These are phyloP conservation scores for Yamadazyma sp. DNA, from an alignment of 1,139 yeast species.

Conservation along the genomic window DNA sequence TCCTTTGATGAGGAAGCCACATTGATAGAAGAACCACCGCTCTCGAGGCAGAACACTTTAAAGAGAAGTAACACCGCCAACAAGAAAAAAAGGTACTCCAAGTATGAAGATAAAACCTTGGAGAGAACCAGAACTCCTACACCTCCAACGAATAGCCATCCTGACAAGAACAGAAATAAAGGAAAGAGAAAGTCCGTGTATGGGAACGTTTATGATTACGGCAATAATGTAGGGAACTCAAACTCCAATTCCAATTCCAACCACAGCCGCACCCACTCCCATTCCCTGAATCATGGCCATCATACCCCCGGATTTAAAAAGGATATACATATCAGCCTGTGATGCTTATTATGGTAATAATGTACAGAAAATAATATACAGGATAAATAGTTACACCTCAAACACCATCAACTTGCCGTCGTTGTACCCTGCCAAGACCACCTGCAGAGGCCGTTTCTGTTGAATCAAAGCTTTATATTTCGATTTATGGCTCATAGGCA, in stretches of 20 bases:
- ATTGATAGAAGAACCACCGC: slow-evolving; percentile 25
- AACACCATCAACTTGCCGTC: slow-evolving; percentile 31
- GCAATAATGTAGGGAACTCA: slow-evolving; percentile 5
- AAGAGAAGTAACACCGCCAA: slow-evolving; percentile 27
- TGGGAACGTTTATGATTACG: slow-evolving; percentile 16
- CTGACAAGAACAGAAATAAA: slow-evolving; percentile 15
- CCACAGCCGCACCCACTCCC: slow-evolving; percentile 11
- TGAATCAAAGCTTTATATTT: slow-evolving; percentile 18
- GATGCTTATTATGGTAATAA: neutral
- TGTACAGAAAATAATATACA: neutral
- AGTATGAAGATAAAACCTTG: slow-evolving; percentile 12
- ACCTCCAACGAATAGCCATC: slow-evolving; percentile 21
- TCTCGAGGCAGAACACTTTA: slow-evolving; percentile 27
- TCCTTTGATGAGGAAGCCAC: slow-evolving; percentile 42
- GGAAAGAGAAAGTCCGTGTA: slow-evolving; percentile 18
- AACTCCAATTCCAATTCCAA: slow-evolving; percentile 12
- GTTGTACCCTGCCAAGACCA: slow-evolving; percentile 36
- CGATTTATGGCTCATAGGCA: neutral
- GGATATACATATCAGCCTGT: slow-evolving; percentile 10
- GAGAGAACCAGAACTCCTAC: slow-evolving; percentile 26
- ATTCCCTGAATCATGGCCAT: slow-evolving; percentile 1
- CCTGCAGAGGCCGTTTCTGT: slow-evolving; percentile 11
- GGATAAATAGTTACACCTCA: slow-evolving; percentile 5
- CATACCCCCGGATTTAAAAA: slow-evolving; percentile 8
- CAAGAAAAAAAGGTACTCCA: slow-evolving; percentile 25